A percentile compares a stretch with the other conserved stretches of the same genome.
phyloP scores from a whole-genome alignment of 805 yeast species.

The Ogataea henricii region DNA sequence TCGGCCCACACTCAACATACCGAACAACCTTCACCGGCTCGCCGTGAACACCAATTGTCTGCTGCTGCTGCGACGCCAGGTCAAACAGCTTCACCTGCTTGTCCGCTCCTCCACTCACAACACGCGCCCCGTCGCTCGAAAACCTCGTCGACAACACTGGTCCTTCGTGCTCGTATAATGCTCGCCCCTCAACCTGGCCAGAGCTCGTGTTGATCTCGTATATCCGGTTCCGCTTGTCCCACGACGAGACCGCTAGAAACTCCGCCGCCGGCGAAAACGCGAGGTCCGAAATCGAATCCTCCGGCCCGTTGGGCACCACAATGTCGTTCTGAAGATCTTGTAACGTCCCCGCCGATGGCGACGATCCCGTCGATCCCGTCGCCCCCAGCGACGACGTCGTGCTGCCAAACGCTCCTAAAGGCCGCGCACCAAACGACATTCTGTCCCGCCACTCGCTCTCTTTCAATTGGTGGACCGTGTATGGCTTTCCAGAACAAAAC shows the following conservation, averaged over 20 bases:
- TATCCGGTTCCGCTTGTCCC: constrained; percentile 94
- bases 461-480: background rate
- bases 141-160: constrained; percentile 85
- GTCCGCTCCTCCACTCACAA: constrained; percentile 88
- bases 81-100: constrained; percentile 85
- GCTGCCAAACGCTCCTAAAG: constrained; percentile 30
- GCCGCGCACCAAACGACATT: constrained; percentile 35
- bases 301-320: constrained; percentile 78
- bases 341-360: constrained; percentile 47
- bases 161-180: constrained; percentile 84
- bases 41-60: constrained; percentile 84
- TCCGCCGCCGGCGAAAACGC: constrained; percentile 88
- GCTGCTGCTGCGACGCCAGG: constrained; percentile 75
- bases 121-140: constrained; percentile 84
- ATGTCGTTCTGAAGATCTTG: constrained; percentile 72
- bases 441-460: background rate
- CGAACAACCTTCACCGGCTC: constrained; percentile 76
- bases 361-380: constrained; percentile 16
- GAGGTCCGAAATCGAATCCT: constrained; percentile 82
- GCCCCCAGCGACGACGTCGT: constrained; percentile 10
- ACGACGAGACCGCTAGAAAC: constrained; percentile 75
- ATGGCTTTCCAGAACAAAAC: background rate
- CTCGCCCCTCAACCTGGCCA: constrained; percentile 85
- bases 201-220: constrained; percentile 76
- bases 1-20: constrained; percentile 82